Percentiles rank a stretch among this genome's conserved stretches.
phyloP scores from a whole-genome alignment of 2,329 filamentous ascomycete genomes.

The Botrytis sinoallii region DNA sequence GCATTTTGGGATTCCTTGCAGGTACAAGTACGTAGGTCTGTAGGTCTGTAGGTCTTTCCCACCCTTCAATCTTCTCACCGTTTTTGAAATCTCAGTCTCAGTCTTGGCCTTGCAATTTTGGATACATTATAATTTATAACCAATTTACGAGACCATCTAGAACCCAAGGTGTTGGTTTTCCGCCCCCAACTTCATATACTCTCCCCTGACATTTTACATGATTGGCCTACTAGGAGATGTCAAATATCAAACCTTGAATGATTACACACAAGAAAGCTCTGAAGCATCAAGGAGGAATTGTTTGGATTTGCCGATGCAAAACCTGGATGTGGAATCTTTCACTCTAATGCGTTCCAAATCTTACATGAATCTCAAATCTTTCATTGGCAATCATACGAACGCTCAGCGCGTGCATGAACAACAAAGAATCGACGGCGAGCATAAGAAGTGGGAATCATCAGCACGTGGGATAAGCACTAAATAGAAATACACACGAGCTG shows the following conservation, averaged over 20 bases:
- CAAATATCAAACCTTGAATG: not conserved
- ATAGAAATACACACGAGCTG: not conserved
- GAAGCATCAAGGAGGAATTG: conserved; percentile 2
- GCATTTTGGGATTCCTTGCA: not conserved
- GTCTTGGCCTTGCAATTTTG: not conserved
- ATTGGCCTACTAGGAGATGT: conserved; percentile 1
- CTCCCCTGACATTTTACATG: not conserved
- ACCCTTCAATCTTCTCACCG: not conserved
- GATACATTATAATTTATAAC: not conserved
- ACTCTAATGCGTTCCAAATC: conserved; percentile 1
- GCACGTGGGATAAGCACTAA: conserved; percentile 14
- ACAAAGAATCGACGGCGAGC: not conserved
- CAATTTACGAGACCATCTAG: conserved; percentile 11
- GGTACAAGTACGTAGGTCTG: not conserved
- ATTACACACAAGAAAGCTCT: conserved; percentile 6
- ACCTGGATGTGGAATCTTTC: not conserved
- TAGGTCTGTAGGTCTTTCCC: not conserved
- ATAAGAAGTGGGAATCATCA: not conserved
- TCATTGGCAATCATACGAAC: conserved; percentile 9
- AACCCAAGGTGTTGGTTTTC: not conserved
- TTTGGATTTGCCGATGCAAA: not conserved
- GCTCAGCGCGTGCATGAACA: not conserved
- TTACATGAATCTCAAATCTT: not conserved
- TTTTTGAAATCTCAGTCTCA: not conserved
- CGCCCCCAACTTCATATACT: conserved; percentile 1